phyloP scores from a whole-genome alignment of 2,329 filamentous ascomycete species.

The Fusarium albosuccineum region DNA sequence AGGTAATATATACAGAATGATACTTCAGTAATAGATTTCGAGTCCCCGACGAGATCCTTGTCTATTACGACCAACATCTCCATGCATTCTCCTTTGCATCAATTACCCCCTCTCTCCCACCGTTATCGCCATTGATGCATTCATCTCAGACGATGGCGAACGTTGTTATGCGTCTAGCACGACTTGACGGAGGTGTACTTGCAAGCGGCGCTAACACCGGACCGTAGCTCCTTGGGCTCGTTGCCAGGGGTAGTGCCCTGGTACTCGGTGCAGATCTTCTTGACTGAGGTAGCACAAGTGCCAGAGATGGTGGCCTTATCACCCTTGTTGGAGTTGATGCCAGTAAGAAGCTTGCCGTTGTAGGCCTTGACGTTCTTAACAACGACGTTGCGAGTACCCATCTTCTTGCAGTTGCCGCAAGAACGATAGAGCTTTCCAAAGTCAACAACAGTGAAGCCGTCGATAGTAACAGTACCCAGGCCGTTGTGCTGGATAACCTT shows the following conservation, averaged over 20 bases:
- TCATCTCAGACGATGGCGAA: not conserved
- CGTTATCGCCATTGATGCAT: not conserved
- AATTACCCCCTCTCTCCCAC: not conserved
- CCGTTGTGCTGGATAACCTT: constrained; percentile 46
- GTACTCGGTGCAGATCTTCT: constrained; percentile 43
- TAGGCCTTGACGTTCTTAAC: constrained; percentile 43
- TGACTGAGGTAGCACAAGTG: constrained; percentile 39
- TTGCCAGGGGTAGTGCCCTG: constrained; percentile 42
- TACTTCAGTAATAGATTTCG: not conserved
- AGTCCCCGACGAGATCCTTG: not conserved
- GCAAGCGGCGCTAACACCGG: constrained; percentile 40
- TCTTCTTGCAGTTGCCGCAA: constrained; percentile 46
- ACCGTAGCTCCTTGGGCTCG: constrained; percentile 43
- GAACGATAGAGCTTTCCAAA: constrained; percentile 45
- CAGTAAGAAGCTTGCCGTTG: constrained; percentile 43
- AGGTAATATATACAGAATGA: constrained; percentile 6
- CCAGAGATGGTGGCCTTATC: constrained; percentile 37
- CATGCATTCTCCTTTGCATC: not conserved
- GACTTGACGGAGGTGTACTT: constrained; percentile 40
- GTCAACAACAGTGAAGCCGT: constrained; percentile 42
- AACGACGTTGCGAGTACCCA: constrained; percentile 43
- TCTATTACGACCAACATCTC: not conserved
- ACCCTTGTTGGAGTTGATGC: constrained; percentile 46
- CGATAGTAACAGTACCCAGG: constrained; percentile 42
- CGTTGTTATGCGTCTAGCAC: constrained; percentile 30